Percentiles rank a stretch among this genome's conserved stretches.
phyloP scores from a whole-genome alignment of 2,329 filamentous ascomycete genomes.

The Cladobotryum mycophilum region DNA sequence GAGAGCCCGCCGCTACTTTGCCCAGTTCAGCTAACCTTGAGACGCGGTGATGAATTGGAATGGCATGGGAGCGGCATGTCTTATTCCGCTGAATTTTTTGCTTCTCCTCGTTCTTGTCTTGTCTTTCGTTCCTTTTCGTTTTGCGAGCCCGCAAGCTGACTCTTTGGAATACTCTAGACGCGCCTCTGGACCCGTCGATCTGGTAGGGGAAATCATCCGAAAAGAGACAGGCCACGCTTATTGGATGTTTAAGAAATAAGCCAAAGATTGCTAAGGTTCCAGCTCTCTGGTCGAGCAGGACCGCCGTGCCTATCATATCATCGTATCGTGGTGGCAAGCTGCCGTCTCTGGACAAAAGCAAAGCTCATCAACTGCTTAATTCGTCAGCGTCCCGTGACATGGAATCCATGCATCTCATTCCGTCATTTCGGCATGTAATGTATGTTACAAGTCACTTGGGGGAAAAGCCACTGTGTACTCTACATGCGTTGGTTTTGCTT shows the following conservation, averaged over 20 bases:
- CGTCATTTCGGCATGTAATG: neutral
- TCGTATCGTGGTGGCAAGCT: neutral
- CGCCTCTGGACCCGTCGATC: neutral
- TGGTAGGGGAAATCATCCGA: neutral
- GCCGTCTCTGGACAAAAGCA: no score
- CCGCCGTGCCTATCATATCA: neutral
- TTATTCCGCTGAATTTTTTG: no score
- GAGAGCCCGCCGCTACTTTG: no score
- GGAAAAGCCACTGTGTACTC: no score
- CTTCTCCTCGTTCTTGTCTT: no score
- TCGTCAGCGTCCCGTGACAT: slow-evolving; percentile 5
- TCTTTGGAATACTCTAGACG: neutral
- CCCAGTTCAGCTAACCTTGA: no score
- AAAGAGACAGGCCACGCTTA: neutral
- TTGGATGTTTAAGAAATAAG: neutral
- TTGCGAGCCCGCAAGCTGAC: neutral
- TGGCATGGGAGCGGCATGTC: no score
- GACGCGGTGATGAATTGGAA: no score
- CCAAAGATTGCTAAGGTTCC: neutral
- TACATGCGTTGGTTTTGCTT: no score
- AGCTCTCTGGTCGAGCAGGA: neutral
- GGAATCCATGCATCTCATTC: slow-evolving; percentile 5
- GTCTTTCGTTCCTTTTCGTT: no score
- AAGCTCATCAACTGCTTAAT: neutral
- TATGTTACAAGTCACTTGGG: no score